These are phyloP conservation scores for Stephania yunnanensis DNA, from an alignment of 164 flowering plant species.

Conservation along the genomic window DNA sequence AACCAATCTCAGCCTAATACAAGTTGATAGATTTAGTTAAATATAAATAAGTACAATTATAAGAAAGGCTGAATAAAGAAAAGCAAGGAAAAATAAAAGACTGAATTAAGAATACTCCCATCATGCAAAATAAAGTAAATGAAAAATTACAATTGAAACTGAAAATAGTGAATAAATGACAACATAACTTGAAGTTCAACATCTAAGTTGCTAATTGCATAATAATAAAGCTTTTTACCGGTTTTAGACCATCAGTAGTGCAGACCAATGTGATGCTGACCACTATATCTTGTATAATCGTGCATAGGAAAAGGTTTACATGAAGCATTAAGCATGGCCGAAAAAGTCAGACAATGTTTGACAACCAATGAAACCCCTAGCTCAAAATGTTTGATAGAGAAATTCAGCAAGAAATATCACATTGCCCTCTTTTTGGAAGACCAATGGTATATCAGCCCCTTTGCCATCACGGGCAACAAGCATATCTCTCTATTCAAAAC, in stretches of 20 bases:
- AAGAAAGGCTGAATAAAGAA: not conserved
- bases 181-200: not conserved
- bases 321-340: not conserved
- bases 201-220: not conserved
- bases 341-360: not conserved
- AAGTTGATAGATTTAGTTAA: slow-evolving; percentile 7
- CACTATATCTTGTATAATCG: not conserved
- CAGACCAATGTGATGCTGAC: not conserved
- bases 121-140: not conserved
- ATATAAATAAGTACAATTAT: slow-evolving; percentile 7
- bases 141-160: not conserved
- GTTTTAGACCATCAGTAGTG: not conserved
- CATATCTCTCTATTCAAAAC: too few species aligned
- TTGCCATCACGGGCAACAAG: too few species aligned
- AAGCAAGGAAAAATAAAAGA: not conserved
- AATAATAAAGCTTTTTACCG: not conserved
- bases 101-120: slow-evolving; percentile 2
- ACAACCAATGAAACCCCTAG: not conserved
- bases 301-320: not conserved
- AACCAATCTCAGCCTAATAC: slow-evolving; percentile 88
- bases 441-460: too few species aligned
- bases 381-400: not conserved
- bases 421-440: too few species aligned
- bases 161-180: not conserved
- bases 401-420: not conserved